These are phyloP conservation scores for Rhynchospora pubera DNA, from an alignment of 176 grass and related monocot genomes.

Conservation along the genomic window DNA sequence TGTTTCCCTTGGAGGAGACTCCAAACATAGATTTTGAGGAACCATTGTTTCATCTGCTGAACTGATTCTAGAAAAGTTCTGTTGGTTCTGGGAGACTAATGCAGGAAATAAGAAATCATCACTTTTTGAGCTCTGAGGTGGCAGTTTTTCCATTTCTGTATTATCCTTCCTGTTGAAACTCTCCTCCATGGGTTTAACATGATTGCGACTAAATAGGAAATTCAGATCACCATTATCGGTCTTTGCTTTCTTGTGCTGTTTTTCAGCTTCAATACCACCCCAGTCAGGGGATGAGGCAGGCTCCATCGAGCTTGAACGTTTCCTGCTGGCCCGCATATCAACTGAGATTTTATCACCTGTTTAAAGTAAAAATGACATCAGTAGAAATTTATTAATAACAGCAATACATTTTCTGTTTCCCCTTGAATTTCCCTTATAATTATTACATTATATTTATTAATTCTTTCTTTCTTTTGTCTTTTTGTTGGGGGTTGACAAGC, in stretches of 20 bases:
- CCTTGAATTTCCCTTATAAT: no score
- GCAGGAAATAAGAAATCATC: constrained; percentile 41
- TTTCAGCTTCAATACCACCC: constrained; percentile 17
- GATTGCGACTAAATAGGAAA: background rate
- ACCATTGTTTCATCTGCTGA: background rate
- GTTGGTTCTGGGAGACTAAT: constrained; percentile 23
- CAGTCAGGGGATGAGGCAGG: constrained; percentile 19
- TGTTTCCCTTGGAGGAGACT: constrained; percentile 20
- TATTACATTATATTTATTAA: no score
- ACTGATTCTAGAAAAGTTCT: background rate
- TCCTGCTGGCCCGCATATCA: background rate
- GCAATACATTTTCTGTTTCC: no score
- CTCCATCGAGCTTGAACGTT: constrained; percentile 22
- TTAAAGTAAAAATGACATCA: background rate
- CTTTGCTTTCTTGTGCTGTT: constrained; percentile 51
- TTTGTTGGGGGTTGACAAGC: background rate
- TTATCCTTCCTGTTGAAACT: constrained; percentile 27
- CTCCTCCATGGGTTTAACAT: constrained; percentile 28
- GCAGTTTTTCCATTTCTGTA: constrained; percentile 25
- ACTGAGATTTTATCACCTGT: background rate
- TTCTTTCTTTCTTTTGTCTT: background rate
- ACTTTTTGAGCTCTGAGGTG: constrained; percentile 29
- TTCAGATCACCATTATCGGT: constrained; percentile 25
- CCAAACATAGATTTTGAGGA: constrained; percentile 41
- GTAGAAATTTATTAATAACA: background rate